Conservation (phyloP, 768 basidiomycete genomes). For the Amanita thiersii region DNA sequence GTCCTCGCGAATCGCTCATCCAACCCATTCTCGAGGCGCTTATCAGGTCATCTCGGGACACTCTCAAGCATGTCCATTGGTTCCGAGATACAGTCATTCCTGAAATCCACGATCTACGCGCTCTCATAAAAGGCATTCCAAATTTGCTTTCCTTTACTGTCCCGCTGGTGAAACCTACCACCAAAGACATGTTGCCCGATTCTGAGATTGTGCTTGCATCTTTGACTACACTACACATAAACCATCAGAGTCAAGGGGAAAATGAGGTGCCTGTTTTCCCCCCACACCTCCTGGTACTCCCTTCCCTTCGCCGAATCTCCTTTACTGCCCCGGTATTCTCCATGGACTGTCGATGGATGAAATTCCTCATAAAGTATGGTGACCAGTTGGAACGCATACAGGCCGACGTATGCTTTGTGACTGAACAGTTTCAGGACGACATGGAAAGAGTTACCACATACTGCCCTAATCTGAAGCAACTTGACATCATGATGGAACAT, state of each 20-base stretch:
- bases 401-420: background rate
- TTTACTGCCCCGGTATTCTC: slow-evolving; percentile 1
- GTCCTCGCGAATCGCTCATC: background rate
- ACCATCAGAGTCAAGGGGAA: background rate
- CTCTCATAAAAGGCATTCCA: slow-evolving; percentile 2
- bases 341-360: slow-evolving; percentile 3
- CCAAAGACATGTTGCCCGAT: background rate
- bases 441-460: background rate
- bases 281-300: slow-evolving; percentile 3
- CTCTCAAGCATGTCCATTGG: slow-evolving; percentile 6
- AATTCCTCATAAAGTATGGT: slow-evolving; percentile 5
- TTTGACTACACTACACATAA: slow-evolving; percentile 2
- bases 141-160: slow-evolving; percentile 6
- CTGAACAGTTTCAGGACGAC: background rate
- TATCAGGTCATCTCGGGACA: background rate
- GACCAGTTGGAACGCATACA: background rate
- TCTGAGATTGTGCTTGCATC: background rate
- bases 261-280: background rate
- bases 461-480: background rate
- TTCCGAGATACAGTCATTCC: slow-evolving; percentile 5
- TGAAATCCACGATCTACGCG: background rate
- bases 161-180: background rate
- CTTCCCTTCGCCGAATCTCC: slow-evolving; percentile 6
- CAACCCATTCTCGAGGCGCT: background rate
- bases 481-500: slow-evolving; percentile 1